These are phyloP conservation scores for Saccharomyces jurei DNA, from an alignment of 805 yeast species.

Conservation along the genomic window DNA sequence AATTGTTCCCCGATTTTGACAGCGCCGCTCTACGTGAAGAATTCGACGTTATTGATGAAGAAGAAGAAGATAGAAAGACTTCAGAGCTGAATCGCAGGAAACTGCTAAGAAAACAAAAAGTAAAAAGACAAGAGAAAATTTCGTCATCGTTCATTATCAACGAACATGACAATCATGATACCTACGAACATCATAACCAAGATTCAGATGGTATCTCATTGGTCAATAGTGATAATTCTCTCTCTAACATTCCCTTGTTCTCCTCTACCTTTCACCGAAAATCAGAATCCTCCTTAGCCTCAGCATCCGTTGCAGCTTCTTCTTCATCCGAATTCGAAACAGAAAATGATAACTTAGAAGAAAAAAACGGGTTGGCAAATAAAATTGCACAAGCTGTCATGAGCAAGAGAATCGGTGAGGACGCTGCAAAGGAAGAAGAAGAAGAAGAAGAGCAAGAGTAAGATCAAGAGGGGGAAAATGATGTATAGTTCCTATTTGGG, in stretches of 20 bases:
- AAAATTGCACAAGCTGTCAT: constrained; percentile 24
- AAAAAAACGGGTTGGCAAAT: constrained; percentile 9
- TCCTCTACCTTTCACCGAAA: constrained; percentile 33
- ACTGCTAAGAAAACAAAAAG: constrained; percentile 22
- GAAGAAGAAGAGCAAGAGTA: background rate
- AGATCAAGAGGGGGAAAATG: background rate
- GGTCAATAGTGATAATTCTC: constrained; percentile 30
- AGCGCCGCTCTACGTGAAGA: constrained; percentile 25
- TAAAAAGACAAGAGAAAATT: constrained; percentile 4
- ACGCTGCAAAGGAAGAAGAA: background rate
- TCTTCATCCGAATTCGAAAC: constrained; percentile 23
- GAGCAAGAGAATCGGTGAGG: constrained; percentile 12
- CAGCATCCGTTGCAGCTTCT: constrained; percentile 13
- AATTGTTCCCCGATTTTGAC: constrained; percentile 79
- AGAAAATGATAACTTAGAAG: constrained; percentile 5
- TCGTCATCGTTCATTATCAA: background rate
- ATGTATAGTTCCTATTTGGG: background rate
- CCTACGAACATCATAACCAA: constrained; percentile 34
- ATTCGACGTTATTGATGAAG: constrained; percentile 17
- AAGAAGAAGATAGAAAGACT: constrained; percentile 31
- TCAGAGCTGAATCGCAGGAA: constrained; percentile 33
- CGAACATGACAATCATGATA: background rate
- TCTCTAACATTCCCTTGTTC: constrained; percentile 35
- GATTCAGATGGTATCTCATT: constrained; percentile 41
- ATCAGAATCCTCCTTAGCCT: constrained; percentile 26